Conservation (phyloP, 148 eudicot genomes). For the Camellia lanceoleosa region DNA sequence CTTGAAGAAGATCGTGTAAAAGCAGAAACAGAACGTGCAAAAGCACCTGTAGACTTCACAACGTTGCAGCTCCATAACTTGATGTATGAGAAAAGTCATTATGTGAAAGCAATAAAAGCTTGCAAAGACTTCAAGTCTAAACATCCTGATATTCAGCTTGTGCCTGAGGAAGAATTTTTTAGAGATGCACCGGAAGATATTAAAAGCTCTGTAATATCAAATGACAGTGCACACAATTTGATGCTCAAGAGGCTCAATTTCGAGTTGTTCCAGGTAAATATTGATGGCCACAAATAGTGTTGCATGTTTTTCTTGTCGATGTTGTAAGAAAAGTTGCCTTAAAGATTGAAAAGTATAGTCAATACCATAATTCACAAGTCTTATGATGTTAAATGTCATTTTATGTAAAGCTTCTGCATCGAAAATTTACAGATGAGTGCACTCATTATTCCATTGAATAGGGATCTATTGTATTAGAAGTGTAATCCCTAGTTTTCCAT, state of each 20-base stretch:
- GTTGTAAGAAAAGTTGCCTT: background rate
- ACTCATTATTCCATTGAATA: background rate
- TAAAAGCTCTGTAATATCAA: constrained; percentile 50
- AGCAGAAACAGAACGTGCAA: constrained; percentile 83
- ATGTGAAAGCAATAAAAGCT: constrained; percentile 91
- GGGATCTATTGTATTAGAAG: background rate
- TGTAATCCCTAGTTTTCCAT: background rate
- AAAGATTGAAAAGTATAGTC: background rate
- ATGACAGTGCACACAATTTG: constrained; percentile 69
- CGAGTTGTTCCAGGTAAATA: constrained; percentile 77
- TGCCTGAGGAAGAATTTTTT: constrained; percentile 81
- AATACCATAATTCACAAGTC: background rate
- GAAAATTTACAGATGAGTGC: background rate
- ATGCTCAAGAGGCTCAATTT: constrained; percentile 93
- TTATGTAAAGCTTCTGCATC: background rate
- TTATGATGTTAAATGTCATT: background rate
- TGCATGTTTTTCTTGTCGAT: background rate
- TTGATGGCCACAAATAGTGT: background rate
- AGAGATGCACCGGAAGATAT: constrained; percentile 82
- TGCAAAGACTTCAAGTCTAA: constrained; percentile 97
- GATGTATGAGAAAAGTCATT: constrained; percentile 96
- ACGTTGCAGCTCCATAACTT: constrained; percentile 92
- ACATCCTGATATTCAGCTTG: constrained; percentile 91
- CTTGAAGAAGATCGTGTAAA: constrained; percentile 86
- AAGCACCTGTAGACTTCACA: constrained; percentile 90